Evolutionary conservation across 2,329 filamentous ascomycete species (phyloP).

Genomic region (Talaromyces sp.): DNA sequence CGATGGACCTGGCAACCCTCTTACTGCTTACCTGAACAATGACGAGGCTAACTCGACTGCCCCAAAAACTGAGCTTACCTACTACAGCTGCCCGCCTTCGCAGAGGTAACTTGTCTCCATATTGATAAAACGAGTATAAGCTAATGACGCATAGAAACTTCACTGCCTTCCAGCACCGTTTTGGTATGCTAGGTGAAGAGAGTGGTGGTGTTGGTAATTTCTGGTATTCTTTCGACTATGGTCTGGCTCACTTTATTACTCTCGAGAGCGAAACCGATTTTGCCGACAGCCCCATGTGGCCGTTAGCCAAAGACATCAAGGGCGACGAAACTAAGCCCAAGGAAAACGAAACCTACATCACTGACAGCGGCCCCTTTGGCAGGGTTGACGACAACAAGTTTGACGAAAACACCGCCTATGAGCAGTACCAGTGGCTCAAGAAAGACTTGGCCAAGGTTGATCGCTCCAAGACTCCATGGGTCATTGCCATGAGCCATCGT

Average conservation of each 20-base stretch:
- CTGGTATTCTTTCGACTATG: constrained; percentile 54
- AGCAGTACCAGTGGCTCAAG: constrained; percentile 40
- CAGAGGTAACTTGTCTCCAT: constrained; percentile 31
- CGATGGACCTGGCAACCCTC: constrained; percentile 40
- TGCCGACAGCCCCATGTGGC: constrained; percentile 41
- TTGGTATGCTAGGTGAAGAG: constrained; percentile 48
- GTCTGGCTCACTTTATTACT: constrained; percentile 48
- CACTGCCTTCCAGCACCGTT: constrained; percentile 49
- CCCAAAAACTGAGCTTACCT: constrained; percentile 35
- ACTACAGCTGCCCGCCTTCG: constrained; percentile 50
- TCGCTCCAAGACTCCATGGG: constrained; percentile 46
- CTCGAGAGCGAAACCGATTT: constrained; percentile 49
- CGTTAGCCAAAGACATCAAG: constrained; percentile 17
- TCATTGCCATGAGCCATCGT: constrained; percentile 46
- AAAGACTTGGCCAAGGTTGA: constrained; percentile 43
- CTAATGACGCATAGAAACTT: constrained; percentile 35
- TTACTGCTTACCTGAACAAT: constrained; percentile 46
- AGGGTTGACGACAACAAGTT: constrained; percentile 15
- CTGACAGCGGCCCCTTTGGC: constrained; percentile 46
- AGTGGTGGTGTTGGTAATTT: constrained; percentile 48
- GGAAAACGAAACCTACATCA: constrained; percentile 41
- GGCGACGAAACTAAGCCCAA: constrained; percentile 39
- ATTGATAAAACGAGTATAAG: not conserved
- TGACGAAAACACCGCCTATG: constrained; percentile 23
- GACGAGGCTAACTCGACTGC: constrained; percentile 40